These are phyloP conservation scores for Vanilla planifolia DNA, from an alignment of 106 monocot species.

Conservation along the genomic window DNA sequence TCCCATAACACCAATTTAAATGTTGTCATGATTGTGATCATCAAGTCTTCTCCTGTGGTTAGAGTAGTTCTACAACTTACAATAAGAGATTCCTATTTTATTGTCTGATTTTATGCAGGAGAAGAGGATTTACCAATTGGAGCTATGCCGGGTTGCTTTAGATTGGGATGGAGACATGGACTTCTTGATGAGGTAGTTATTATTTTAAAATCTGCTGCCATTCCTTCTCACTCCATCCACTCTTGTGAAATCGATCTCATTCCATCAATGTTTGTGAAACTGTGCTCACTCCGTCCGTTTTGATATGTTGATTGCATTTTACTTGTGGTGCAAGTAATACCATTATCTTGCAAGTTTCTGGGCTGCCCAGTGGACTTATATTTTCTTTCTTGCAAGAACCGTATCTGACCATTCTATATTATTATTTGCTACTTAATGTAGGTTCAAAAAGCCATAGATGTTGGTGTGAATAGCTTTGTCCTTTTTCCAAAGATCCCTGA, in stretches of 20 bases:
- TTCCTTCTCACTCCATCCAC: too few relatives aligned
- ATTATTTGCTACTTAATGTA: slow-evolving; percentile 22
- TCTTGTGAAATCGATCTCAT: too few relatives aligned
- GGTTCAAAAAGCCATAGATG: slow-evolving; percentile 93
- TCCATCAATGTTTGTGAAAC: too few relatives aligned
- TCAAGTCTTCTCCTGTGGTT: too few relatives aligned
- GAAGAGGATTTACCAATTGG: slow-evolving; percentile 91
- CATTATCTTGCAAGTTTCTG: background rate
- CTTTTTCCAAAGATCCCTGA: slow-evolving; percentile 99
- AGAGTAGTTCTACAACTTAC: too few relatives aligned
- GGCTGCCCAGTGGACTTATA: background rate
- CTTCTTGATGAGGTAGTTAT: slow-evolving; percentile 81
- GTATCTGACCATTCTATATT: background rate
- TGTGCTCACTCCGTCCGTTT: too few relatives aligned
- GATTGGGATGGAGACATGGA: slow-evolving; percentile 96
- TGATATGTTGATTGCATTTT: too few relatives aligned
- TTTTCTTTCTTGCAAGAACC: background rate
- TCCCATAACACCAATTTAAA: too few relatives aligned
- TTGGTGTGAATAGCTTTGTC: slow-evolving; percentile 92
- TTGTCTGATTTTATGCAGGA: slow-evolving; percentile 34
- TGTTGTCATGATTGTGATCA: too few relatives aligned
- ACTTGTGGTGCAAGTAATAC: too few relatives aligned
- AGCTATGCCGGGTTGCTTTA: slow-evolving; percentile 97
- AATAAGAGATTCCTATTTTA: too few relatives aligned
- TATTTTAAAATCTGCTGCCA: too few relatives aligned